Evolutionary conservation across 768 basidiomycete species (phyloP).

Genomic region (Dioszegia crocea): DNA sequence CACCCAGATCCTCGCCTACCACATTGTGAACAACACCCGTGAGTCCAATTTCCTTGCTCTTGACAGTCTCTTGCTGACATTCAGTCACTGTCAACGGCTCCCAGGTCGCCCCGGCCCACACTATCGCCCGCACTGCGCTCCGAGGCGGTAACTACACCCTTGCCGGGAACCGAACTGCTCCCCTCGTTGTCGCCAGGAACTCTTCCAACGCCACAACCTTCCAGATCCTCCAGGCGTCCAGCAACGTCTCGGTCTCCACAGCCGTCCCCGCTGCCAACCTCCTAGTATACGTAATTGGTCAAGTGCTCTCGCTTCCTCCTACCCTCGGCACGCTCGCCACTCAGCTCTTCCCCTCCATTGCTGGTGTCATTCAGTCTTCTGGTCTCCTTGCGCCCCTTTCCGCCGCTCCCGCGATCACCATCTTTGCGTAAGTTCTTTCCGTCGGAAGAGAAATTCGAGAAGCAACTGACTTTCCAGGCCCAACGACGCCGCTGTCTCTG

Average conservation of each 20-base stretch:
- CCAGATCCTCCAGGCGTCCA: conserved; percentile 56
- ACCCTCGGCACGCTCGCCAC: conserved; percentile 52
- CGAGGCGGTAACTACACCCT: conserved; percentile 57
- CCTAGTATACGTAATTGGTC: conserved; percentile 42
- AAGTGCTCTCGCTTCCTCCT: conserved; percentile 57
- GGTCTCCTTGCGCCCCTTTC: conserved; percentile 52
- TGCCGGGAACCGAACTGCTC: conserved; percentile 55
- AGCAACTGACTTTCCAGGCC: conserved; percentile 47
- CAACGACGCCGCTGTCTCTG: conserved; percentile 55
- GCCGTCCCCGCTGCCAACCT: conserved; percentile 41
- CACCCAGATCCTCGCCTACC: conserved; percentile 55
- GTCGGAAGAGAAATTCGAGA: too few species aligned
- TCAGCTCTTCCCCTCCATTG: conserved; percentile 54
- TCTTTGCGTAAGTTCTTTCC: conserved; percentile 54
- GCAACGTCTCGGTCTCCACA: conserved; percentile 46
- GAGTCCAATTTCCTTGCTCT: too few species aligned
- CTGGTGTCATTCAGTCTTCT: conserved; percentile 43
- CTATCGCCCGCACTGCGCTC: conserved; percentile 64
- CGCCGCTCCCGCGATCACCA: conserved; percentile 58
- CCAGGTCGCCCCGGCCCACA: conserved; percentile 58
- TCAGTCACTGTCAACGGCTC: conserved; percentile 52
- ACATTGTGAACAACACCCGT: conserved; percentile 57
- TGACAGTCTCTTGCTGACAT: too few species aligned
- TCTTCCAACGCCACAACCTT: conserved; percentile 50
- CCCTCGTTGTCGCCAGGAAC: conserved; percentile 39